A percentile compares a stretch with the other conserved stretches of the same genome.
Evolutionary conservation across 2,329 filamentous ascomycete genomes (phyloP).

Genomic region (Calycina herbarum): DNA sequence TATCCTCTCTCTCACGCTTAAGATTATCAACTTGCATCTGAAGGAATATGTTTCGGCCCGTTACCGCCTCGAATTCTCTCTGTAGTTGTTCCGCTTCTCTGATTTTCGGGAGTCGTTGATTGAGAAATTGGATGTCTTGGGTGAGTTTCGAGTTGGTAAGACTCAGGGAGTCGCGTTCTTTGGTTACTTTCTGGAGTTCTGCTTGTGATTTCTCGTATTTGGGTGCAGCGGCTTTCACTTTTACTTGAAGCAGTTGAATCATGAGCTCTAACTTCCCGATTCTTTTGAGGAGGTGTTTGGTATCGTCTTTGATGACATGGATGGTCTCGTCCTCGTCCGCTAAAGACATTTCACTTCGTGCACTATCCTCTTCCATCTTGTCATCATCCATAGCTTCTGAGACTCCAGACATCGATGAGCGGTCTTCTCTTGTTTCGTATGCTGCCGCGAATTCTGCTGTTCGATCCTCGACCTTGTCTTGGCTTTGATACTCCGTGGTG

Average conservation of each 20-base stretch:
- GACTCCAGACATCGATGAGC: background rate
- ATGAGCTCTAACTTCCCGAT: background rate
- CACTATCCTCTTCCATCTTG: background rate
- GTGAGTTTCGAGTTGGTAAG: background rate
- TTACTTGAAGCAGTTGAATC: background rate
- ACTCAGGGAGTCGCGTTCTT: background rate
- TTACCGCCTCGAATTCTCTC: background rate
- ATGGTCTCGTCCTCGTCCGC: background rate
- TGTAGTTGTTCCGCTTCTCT: background rate
- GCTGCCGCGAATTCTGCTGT: background rate
- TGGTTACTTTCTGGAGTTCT: background rate
- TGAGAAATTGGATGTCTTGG: background rate
- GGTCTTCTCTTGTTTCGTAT: background rate
- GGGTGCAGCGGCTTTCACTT: background rate
- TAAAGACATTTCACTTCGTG: background rate
- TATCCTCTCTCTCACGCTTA: background rate
- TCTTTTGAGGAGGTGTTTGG: background rate
- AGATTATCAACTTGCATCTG: background rate
- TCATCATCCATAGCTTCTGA: background rate
- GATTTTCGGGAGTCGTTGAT: background rate
- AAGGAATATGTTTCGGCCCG: background rate
- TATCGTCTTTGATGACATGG: background rate
- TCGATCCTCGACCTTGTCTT: background rate
- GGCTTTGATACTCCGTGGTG: background rate
- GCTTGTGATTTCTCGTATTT: background rate